Evolutionary conservation across 805 yeast species (phyloP).

Genomic region (Peterozyma xylosa): DNA sequence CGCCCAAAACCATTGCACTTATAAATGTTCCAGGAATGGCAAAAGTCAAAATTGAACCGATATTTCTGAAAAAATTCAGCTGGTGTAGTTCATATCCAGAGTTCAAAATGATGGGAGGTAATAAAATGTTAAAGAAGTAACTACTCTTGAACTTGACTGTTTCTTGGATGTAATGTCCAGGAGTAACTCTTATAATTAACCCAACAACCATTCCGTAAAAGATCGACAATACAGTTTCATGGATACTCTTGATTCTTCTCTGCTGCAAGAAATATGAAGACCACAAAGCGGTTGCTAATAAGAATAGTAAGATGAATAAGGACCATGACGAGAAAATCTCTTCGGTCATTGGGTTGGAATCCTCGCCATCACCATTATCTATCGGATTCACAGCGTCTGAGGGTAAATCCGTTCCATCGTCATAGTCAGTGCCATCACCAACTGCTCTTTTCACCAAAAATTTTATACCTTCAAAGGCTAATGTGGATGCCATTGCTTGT

Average conservation of each 20-base stretch:
- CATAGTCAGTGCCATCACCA: constrained; percentile 13
- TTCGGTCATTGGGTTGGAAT: constrained; percentile 79
- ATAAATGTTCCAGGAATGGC: constrained; percentile 97
- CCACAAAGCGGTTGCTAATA: constrained; percentile 88
- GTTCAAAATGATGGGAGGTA: constrained; percentile 94
- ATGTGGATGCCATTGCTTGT: constrained; percentile 2
- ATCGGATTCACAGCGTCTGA: constrained; percentile 18
- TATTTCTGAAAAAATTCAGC: constrained; percentile 87
- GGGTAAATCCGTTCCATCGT: constrained; percentile 11
- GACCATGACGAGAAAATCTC: constrained; percentile 99
- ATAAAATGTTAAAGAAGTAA: constrained; percentile 85
- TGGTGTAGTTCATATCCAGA: constrained; percentile 97
- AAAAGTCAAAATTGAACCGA: constrained; percentile 83
- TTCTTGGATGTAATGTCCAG: constrained; percentile 96
- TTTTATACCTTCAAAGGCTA: constrained; percentile 10
- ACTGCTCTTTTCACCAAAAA: constrained; percentile 17
- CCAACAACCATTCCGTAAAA: constrained; percentile 98
- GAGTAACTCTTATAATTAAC: constrained; percentile 76
- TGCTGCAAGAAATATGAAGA: constrained; percentile 90
- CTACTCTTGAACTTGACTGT: constrained; percentile 92
- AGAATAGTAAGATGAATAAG: constrained; percentile 70
- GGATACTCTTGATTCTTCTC: constrained; percentile 87
- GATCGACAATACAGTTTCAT: constrained; percentile 93
- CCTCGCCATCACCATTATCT: constrained; percentile 40
- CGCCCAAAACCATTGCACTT: constrained; percentile 86